These are phyloP conservation scores for Tribonema minus DNA, from an alignment of 108 stramenopile genomes.

Conservation along the genomic window DNA sequence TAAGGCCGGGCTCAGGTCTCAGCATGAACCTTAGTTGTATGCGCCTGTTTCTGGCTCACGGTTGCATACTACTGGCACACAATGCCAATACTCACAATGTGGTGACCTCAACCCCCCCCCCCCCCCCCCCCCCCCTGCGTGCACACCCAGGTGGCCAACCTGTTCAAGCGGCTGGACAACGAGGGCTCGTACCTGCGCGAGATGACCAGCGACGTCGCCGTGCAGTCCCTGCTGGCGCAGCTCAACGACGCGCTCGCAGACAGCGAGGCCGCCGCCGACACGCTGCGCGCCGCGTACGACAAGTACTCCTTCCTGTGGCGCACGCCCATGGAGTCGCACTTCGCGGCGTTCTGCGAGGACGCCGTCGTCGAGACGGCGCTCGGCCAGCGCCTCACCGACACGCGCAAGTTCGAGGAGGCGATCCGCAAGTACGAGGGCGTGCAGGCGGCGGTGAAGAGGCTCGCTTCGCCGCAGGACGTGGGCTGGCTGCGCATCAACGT, in stretches of 20 bases:
- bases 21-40: no score
- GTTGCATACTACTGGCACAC: no score
- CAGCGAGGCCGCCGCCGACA: constrained; percentile 63
- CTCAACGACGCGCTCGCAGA: constrained; percentile 60
- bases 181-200: constrained; percentile 78
- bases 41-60: no score
- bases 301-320: constrained; percentile 69
- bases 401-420: constrained; percentile 69
- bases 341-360: constrained; percentile 66
- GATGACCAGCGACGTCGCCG: constrained; percentile 65
- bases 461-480: constrained; percentile 56
- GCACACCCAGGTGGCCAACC: constrained; percentile 66
- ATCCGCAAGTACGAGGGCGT: constrained; percentile 68
- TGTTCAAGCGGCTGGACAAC: constrained; percentile 73
- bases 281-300: constrained; percentile 65
- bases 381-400: constrained; percentile 61
- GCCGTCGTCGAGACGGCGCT: constrained; percentile 60
- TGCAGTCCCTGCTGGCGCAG: constrained; percentile 63
- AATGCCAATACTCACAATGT: no score
- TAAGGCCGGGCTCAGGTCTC: no score
- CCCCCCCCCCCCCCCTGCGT: no score
- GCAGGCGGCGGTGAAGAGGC: constrained; percentile 60
- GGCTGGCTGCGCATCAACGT: constrained; percentile 78
- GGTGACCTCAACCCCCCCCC: no score
- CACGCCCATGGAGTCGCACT: constrained; percentile 65